Conservation (phyloP, 495 filamentous ascomycete genomes). For the Parathielavia hyrcaniae region DNA sequence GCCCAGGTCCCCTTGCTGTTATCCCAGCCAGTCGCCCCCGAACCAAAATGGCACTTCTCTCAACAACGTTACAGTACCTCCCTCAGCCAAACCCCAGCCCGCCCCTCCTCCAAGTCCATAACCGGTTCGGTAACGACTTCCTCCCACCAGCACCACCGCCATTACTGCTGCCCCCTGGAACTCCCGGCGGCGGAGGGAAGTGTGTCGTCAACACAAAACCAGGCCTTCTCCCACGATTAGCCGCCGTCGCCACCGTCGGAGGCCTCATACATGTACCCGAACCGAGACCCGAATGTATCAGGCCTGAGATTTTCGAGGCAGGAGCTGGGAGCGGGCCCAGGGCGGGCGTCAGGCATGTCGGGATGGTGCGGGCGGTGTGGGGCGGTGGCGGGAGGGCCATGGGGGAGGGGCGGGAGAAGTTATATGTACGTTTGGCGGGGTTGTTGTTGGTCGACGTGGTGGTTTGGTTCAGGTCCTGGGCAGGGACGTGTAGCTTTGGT, state of each 20-base stretch:
- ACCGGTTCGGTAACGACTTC: not conserved
- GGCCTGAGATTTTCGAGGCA: too few relatives aligned
- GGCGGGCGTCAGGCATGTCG: not conserved
- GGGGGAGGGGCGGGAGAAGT: slow-evolving; percentile 8
- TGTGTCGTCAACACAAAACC: not conserved
- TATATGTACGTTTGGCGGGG: not conserved
- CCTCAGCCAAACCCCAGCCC: not conserved
- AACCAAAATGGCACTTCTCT: too few relatives aligned
- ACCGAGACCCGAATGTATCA: too few relatives aligned
- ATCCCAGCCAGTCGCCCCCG: too few relatives aligned
- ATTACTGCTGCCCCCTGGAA: too few relatives aligned
- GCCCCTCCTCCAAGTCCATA: not conserved
- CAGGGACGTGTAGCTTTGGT: too few relatives aligned
- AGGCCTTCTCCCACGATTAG: not conserved
- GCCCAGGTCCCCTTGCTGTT: too few relatives aligned
- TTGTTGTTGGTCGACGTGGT: not conserved
- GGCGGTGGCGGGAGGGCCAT: not conserved
- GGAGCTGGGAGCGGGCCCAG: not conserved
- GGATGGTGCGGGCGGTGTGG: not conserved
- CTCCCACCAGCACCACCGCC: not conserved
- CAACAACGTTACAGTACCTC: too few relatives aligned
- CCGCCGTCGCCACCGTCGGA: not conserved
- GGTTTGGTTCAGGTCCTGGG: not conserved
- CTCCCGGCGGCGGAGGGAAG: slow-evolving; percentile 5
- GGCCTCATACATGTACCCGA: not conserved